These are phyloP conservation scores for Pseudopediastrum boryanum DNA, from an alignment of 139 green algal genomes.

Conservation along the genomic window DNA sequence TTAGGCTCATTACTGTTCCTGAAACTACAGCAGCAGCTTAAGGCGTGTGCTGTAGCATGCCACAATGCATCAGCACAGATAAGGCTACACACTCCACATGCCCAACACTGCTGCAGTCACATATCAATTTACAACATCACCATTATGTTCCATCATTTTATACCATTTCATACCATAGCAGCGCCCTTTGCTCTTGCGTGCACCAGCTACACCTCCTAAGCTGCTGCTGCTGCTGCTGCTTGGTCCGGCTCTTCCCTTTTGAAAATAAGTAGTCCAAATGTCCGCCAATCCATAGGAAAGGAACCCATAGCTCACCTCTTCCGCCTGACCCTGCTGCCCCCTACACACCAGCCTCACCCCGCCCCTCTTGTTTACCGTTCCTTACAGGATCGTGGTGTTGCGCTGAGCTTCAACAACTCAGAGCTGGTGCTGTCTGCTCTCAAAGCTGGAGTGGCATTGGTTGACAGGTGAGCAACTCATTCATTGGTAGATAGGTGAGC, in stretches of 20 bases:
- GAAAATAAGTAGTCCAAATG: background rate
- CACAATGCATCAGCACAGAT: no score
- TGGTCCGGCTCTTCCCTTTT: background rate
- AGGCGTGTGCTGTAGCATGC: no score
- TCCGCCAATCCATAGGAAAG: background rate
- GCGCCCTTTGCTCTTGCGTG: no score
- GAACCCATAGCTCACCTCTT: no score
- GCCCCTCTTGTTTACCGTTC: background rate
- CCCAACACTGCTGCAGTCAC: no score
- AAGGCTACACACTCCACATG: no score
- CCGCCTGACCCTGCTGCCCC: background rate
- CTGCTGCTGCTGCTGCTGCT: background rate
- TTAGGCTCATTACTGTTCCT: background rate
- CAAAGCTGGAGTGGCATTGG: constrained; percentile 55
- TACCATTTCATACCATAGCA: no score
- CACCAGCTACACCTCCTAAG: background rate
- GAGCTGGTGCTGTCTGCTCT: constrained; percentile 54
- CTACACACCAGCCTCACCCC: background rate
- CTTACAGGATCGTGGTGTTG: constrained; percentile 52
- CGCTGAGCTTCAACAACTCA: constrained; percentile 62
- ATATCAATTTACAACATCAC: no score
- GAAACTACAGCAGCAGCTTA: no score
- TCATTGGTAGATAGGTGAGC: background rate
- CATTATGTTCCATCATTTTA: no score
- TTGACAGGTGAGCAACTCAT: constrained; percentile 52